A percentile compares a stretch with the other conserved stretches of the same genome.
These are phyloP conservation scores for Pseudocercospora macadamiae DNA, from an alignment of 2,329 filamentous ascomycete species.

Conservation along the genomic window DNA sequence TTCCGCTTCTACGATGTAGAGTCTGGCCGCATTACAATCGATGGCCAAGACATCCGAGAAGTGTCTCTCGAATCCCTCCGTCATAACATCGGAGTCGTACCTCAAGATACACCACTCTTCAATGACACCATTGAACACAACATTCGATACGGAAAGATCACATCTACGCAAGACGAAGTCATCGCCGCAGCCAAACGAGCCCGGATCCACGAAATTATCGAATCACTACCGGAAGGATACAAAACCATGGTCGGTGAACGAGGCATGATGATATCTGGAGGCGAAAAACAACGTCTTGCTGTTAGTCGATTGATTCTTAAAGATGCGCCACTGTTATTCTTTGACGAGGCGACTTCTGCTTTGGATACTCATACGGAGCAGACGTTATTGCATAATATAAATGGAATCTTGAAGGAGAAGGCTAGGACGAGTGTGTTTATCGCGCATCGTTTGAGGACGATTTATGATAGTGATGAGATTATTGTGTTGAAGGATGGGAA, in stretches of 20 bases:
- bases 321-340: conserved; percentile 87
- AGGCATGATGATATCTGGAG: conserved; percentile 92
- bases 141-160: conserved; percentile 86
- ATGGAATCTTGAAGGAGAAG: conserved; percentile 87
- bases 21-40: conserved; percentile 81
- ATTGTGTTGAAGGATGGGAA: conserved; percentile 83
- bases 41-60: conserved; percentile 87
- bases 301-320: conserved; percentile 83
- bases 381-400: conserved; percentile 87
- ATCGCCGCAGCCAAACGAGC: conserved; percentile 78
- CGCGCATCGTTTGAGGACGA: conserved; percentile 87
- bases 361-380: conserved; percentile 94
- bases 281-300: conserved; percentile 89
- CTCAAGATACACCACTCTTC: conserved; percentile 95
- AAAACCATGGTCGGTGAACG: conserved; percentile 89
- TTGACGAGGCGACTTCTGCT: conserved; percentile 91
- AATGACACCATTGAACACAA: conserved; percentile 97
- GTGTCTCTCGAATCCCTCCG: conserved; percentile 82
- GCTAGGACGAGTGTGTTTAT: conserved; percentile 90
- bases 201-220: conserved; percentile 80
- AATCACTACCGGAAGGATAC: conserved; percentile 79
- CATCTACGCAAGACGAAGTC: conserved; percentile 73
- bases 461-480: conserved; percentile 89
- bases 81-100: conserved; percentile 87
- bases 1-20: conserved; percentile 96